These are phyloP conservation scores for Sporothrix schenckii DNA, from an alignment of 2,329 filamentous ascomycete species.

Conservation along the genomic window DNA sequence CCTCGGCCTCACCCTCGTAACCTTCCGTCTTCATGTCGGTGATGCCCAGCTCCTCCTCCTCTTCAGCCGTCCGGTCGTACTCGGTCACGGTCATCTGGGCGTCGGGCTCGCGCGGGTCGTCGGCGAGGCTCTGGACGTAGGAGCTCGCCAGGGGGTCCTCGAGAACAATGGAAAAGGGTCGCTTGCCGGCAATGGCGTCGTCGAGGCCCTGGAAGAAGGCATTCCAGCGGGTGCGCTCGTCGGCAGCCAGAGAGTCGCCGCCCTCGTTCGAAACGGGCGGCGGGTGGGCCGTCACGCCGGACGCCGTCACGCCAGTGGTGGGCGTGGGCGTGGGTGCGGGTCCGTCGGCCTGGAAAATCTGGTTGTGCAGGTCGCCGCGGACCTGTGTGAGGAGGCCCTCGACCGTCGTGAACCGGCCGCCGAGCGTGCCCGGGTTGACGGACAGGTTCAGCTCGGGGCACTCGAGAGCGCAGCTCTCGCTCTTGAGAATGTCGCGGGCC, in stretches of 20 bases:
- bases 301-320: neutral
- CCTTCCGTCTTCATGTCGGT: conserved; percentile 90
- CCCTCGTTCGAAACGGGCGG: conserved; percentile 61
- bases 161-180: conserved; percentile 79
- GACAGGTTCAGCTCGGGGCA: conserved; percentile 85
- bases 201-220: conserved; percentile 78
- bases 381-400: conserved; percentile 93
- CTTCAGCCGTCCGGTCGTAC: conserved; percentile 85
- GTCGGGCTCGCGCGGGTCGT: conserved; percentile 70
- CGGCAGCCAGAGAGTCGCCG: conserved; percentile 73
- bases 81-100: conserved; percentile 78
- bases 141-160: conserved; percentile 88
- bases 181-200: conserved; percentile 75
- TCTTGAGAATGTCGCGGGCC: conserved; percentile 91
- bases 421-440: conserved; percentile 91
- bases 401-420: conserved; percentile 94
- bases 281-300: conserved; percentile 1
- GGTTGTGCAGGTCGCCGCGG: conserved; percentile 80
- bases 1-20: conserved; percentile 65
- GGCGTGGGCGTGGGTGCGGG: neutral
- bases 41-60: conserved; percentile 90
- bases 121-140: conserved; percentile 86
- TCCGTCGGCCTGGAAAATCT: conserved; percentile 71
- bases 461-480: conserved; percentile 83
- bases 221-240: conserved; percentile 73